Base-by-base conservation (phyloP, 2,329 filamentous ascomycete species). In the Alternaria conjuncta region DNA sequence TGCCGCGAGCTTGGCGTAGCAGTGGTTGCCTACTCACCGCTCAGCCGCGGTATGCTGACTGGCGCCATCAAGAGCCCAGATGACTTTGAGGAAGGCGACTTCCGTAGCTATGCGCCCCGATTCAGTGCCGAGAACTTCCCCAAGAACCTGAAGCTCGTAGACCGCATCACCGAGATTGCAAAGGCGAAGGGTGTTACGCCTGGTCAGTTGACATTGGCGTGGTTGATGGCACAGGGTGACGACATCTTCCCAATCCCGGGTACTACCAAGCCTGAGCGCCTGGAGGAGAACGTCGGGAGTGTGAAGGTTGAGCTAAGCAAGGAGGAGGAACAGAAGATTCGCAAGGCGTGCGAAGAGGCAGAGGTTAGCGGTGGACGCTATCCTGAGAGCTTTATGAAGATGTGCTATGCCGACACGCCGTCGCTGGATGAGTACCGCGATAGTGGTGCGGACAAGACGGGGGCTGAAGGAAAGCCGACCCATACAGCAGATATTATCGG, bases 241-340 rank as follows among this genome's bases (percentile, higher is more conserved):
- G 80, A 75, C 59, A 77, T 71, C 78, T 85, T 92, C 68, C 87
- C 89, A 0, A 91, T 87, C 61, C 86, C 86, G 0, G 86, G 86
- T 8, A 80, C 77, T 11, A 78, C 75, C 9, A 75, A 69, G 60
- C 9, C 73, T 5, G 64, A 74, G 23, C 68, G 75, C 23, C 45
- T 80, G 44, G 71, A 74, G 57, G 77, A 79, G 67, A 80, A 79
- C 50, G 25, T 75, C 9, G 73, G 59, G 5, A 65, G 70, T 8
- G 46, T 75, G 50, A 60, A 74, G n/a, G 64, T 80, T 4, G 59
- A 71, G 25, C 44, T 80, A 60, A 75, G 60, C 4, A 64, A 71
- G 25, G 72, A 77, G 15, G 77, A 79, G 60, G 71, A 72, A 51
- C 56, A 73, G 53, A 55, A 72, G 50, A 74, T 79, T 26, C 65